phyloP scores from a whole-genome alignment of 768 basidiomycete species.

The Amanita rubescens region DNA sequence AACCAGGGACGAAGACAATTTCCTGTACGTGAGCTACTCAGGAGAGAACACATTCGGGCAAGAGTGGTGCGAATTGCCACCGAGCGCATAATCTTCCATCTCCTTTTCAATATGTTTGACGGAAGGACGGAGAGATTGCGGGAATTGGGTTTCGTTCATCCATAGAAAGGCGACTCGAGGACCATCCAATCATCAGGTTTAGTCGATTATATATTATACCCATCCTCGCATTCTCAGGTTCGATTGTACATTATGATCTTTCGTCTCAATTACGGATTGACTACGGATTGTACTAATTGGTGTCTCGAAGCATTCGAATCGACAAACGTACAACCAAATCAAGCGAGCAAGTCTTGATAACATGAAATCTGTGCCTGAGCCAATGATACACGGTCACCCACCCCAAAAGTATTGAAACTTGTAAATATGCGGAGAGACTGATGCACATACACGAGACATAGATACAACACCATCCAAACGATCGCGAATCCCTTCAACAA shows the following conservation, averaged over 20 bases:
- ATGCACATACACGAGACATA: too few relatives aligned
- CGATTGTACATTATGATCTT: constrained; percentile 9
- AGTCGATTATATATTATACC: constrained; percentile 7
- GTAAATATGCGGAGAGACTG: too few relatives aligned
- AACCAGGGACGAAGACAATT: constrained; percentile 97
- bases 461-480: too few relatives aligned
- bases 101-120: neutral
- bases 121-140: constrained; percentile 1
- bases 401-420: too few relatives aligned
- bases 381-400: too few relatives aligned
- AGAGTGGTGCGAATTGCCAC: constrained; percentile 40
- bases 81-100: constrained; percentile 20
- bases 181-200: neutral
- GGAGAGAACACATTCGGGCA: constrained; percentile 95
- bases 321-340: neutral
- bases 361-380: too few relatives aligned
- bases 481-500: too few relatives aligned
- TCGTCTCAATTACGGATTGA: neutral
- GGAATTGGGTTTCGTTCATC: constrained; percentile 6
- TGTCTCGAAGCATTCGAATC: neutral
- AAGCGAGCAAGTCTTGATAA: too few relatives aligned
- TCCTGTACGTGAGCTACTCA: constrained; percentile 97
- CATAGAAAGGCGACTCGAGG: constrained; percentile 4
- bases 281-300: neutral
- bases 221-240: constrained; percentile 5